These are phyloP conservation scores for Protoeuglena noctilucae DNA, from an alignment of 139 green algal genomes.

Conservation along the genomic window DNA sequence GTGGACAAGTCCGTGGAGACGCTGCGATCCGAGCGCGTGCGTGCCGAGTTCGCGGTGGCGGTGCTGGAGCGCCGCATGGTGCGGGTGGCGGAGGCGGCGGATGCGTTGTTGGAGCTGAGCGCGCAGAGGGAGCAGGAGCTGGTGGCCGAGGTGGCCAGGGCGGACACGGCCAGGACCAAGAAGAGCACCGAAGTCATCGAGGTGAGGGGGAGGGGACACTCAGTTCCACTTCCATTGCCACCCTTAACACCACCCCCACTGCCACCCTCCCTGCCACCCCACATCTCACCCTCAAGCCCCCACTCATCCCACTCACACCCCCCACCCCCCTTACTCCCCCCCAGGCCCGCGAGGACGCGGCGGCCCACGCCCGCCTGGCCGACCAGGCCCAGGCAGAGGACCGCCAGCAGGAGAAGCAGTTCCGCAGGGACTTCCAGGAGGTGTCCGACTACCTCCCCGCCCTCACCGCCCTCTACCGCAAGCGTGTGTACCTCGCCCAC, in stretches of 20 bases:
- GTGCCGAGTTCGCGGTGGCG: background rate
- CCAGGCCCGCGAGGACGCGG: background rate
- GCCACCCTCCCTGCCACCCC: no score
- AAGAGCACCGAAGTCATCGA: no score
- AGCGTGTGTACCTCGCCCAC: background rate
- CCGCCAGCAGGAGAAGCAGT: background rate
- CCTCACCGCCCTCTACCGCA: background rate
- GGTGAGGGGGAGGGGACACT: no score
- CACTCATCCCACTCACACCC: no score
- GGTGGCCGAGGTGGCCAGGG: background rate
- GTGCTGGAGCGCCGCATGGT: background rate
- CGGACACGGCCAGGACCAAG: no score
- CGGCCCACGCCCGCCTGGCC: no score
- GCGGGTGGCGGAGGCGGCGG: background rate
- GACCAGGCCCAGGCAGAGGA: no score
- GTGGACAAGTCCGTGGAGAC: background rate
- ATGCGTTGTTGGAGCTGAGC: background rate
- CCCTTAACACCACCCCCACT: no score
- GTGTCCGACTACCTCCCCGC: background rate
- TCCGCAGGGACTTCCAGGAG: background rate
- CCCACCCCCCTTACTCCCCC: no score
- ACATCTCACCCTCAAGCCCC: no score
- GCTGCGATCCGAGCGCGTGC: background rate
- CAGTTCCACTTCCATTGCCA: no score
- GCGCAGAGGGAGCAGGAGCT: background rate